Conservation (phyloP, 2,329 filamentous ascomycete genomes). For the Colletotrichum tamarilloi region DNA sequence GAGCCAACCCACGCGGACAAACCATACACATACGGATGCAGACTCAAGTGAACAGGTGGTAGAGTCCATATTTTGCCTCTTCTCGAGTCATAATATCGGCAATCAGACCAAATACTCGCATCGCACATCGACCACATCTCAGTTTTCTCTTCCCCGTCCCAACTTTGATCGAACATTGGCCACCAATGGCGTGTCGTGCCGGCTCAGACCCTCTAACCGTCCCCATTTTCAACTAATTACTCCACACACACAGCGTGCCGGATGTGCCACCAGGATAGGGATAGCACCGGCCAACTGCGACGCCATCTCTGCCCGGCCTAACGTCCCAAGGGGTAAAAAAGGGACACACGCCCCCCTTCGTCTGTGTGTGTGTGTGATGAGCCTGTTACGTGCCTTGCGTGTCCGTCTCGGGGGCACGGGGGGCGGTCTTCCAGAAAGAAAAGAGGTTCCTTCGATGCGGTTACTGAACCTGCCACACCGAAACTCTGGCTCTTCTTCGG, state of each 20-base stretch:
- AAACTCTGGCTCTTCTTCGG: constrained; percentile 22
- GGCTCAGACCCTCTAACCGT: not conserved
- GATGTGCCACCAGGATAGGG: constrained; percentile 36
- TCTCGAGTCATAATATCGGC: constrained; percentile 13
- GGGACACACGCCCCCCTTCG: not conserved
- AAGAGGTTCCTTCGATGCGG: constrained; percentile 10
- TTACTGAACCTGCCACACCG: constrained; percentile 23
- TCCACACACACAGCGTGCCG: constrained; percentile 21
- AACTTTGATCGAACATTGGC: constrained; percentile 4
- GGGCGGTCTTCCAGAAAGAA: constrained; percentile 19
- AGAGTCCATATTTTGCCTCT: not conserved
- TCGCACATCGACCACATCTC: not conserved
- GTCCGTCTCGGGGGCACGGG: not conserved
- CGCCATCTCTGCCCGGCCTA: constrained; percentile 13
- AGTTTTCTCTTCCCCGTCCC: not conserved
- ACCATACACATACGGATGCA: not conserved
- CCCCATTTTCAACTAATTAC: not conserved
- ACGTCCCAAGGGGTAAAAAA: constrained; percentile 18
- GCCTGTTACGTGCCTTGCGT: not conserved
- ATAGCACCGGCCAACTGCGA: constrained; percentile 30
- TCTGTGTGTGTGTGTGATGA: not conserved
- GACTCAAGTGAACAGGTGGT: not conserved
- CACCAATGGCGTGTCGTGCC: constrained; percentile 18
- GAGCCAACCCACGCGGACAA: not conserved
- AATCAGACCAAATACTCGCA: constrained; percentile 2